Conservation (phyloP, 495 filamentous ascomycete species). For the Mytilinidion resinicola region DNA sequence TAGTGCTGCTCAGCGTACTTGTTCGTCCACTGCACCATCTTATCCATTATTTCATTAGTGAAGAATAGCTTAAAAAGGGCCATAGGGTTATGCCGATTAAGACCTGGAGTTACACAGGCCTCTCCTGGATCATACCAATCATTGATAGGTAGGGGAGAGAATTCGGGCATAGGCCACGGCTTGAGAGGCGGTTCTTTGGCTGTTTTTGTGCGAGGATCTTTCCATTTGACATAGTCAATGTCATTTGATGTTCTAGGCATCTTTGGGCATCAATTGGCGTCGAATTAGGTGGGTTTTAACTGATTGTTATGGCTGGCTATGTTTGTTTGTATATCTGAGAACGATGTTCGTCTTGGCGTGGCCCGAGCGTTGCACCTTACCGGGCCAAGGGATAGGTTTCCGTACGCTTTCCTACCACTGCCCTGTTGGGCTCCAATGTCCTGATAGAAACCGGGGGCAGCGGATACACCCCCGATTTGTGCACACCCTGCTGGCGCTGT, state of each 20-base stretch:
- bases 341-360: no score
- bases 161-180: neutral
- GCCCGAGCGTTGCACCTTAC: no score
- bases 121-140: neutral
- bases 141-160: neutral
- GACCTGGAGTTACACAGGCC: neutral
- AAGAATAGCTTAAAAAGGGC: neutral
- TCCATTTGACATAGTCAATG: neutral
- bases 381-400: no score
- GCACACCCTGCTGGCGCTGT: no score
- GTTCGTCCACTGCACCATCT: neutral
- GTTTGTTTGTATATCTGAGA: no score
- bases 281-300: neutral
- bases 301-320: no score
- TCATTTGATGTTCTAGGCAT: neutral
- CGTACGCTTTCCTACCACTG: no score
- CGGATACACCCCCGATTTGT: no score
- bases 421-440: no score
- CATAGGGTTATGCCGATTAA: neutral
- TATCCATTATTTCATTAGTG: slow-evolving; percentile 1
- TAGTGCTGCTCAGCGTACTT: neutral
- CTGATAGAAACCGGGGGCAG: no score
- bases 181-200: neutral
- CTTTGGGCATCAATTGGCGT: neutral
- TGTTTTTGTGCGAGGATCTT: neutral